phyloP scores from a whole-genome alignment of 2,329 filamentous ascomycete genomes.

The Byssothecium circinans region DNA sequence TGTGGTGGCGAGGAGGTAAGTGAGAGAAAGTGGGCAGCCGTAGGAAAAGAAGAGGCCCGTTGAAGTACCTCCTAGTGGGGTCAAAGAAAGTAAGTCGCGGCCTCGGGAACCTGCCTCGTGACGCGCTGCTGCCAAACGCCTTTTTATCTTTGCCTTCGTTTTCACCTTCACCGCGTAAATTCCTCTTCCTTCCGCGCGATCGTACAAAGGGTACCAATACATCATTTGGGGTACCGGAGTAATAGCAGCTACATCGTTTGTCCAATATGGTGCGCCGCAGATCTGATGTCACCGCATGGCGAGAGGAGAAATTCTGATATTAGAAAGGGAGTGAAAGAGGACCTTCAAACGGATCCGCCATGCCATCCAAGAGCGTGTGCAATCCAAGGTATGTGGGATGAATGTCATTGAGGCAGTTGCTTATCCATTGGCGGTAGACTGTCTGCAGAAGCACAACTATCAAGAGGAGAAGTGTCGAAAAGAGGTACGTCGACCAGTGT shows the following conservation, averaged over 20 bases:
- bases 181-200: slow-evolving; percentile 6
- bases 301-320: slow-evolving; percentile 11
- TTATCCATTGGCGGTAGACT: slow-evolving; percentile 58
- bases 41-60: slow-evolving; percentile 24
- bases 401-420: background rate
- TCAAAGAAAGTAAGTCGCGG: slow-evolving; percentile 1
- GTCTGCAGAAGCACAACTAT: slow-evolving; percentile 80
- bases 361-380: slow-evolving; percentile 89
- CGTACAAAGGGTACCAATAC: too few species aligned
- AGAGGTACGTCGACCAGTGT: too few species aligned
- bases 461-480: slow-evolving; percentile 80
- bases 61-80: slow-evolving; percentile 36
- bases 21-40: slow-evolving; percentile 7
- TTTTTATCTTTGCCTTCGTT: background rate
- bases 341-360: slow-evolving; percentile 72
- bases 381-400: slow-evolving; percentile 71
- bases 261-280: background rate
- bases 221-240: too few species aligned
- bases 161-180: slow-evolving; percentile 13
- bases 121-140: background rate
- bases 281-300: slow-evolving; percentile 27
- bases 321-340: slow-evolving; percentile 62
- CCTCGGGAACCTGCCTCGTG: background rate
- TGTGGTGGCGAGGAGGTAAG: slow-evolving; percentile 29
- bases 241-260: too few species aligned